phyloP scores from a whole-genome alignment of 1,139 yeast species.

The Saccharomyces pastorianus region DNA sequence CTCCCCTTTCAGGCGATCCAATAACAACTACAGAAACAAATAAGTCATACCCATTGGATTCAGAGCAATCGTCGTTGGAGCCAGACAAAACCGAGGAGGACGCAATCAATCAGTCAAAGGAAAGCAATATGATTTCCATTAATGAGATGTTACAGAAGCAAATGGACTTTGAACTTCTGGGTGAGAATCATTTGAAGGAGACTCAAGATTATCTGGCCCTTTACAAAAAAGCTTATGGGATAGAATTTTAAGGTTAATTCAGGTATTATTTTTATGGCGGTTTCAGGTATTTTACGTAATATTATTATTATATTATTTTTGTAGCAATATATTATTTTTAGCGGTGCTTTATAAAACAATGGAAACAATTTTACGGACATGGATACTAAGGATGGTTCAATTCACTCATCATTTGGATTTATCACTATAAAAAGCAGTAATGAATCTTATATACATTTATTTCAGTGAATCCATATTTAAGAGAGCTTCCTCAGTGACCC shows the following conservation, averaged over 20 bases:
- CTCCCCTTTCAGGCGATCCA: neutral
- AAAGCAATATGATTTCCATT: neutral
- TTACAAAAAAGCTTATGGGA: conserved; percentile 23
- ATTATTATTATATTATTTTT: neutral
- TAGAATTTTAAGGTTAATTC: conserved; percentile 6
- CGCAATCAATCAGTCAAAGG: neutral
- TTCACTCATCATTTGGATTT: too few species aligned
- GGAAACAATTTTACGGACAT: too few species aligned
- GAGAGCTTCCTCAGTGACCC: too few species aligned
- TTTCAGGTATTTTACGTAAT: neutral
- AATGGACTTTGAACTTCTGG: conserved; percentile 15
- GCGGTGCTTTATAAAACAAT: neutral
- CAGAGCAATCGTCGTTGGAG: neutral
- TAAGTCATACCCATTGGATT: neutral
- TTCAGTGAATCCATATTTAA: too few species aligned
- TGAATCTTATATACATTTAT: neutral
- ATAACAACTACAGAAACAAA: neutral
- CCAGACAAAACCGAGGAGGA: neutral
- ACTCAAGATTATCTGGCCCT: conserved; percentile 27
- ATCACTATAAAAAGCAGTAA: neutral
- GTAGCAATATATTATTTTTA: neutral
- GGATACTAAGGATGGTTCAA: too few species aligned
- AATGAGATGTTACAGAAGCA: neutral
- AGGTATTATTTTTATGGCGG: neutral
- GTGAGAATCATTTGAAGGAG: conserved; percentile 23